Percentiles rank a stretch among this genome's conserved stretches.
These are phyloP conservation scores for Phytophthora tubulina DNA, from an alignment of 352 stramenopile species.

Conservation along the genomic window DNA sequence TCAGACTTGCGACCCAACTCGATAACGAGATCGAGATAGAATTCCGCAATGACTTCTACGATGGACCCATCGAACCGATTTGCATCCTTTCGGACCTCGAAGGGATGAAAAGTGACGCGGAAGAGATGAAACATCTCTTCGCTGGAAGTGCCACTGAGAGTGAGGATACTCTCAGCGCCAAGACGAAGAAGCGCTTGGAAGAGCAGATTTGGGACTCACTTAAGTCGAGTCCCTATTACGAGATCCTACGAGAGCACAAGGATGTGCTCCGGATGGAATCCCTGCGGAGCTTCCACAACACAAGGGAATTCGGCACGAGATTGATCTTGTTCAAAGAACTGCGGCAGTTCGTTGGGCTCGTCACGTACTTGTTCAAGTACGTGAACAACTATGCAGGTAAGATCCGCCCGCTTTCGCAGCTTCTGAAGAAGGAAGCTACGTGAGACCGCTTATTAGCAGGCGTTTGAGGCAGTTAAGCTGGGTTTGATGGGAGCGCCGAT, in stretches of 20 bases:
- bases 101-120: not conserved
- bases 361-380: conserved; percentile 8
- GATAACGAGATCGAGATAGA: no score
- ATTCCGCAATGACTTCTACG: not conserved
- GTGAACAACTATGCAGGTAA: not conserved
- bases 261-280: not conserved
- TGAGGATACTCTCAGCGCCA: no score
- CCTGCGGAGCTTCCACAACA: not conserved
- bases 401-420: not conserved
- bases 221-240: conserved; percentile 3
- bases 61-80: not conserved
- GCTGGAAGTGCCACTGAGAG: not conserved
- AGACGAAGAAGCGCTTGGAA: no score
- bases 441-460: not conserved
- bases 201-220: conserved; percentile 9
- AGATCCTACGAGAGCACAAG: not conserved
- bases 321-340: not conserved
- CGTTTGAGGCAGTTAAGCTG: conserved; percentile 1
- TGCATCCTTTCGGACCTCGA: not conserved
- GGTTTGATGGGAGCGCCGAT: conserved; percentile 1
- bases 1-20: no score
- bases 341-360: no score
- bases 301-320: not conserved
- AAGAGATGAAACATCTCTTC: not conserved
- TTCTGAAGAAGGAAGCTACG: conserved; percentile 1